Conservation (phyloP, 208 protist genomes). For the Phytomonas sp. region DNA sequence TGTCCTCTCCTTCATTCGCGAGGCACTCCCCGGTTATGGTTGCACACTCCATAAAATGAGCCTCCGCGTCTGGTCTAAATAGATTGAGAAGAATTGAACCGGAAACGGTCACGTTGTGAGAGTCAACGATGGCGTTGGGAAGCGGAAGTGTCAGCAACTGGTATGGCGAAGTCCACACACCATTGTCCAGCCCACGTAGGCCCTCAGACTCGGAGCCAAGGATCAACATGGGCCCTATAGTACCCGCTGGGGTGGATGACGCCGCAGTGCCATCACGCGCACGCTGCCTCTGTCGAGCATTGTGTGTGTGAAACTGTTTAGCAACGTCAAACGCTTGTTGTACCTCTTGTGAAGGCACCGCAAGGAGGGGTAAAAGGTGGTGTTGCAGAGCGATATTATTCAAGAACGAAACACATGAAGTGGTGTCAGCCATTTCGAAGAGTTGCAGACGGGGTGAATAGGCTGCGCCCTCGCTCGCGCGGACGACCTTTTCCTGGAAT, state of each 20-base stretch:
- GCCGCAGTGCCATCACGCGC: neutral
- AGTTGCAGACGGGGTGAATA: conserved; percentile 46
- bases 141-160: conserved; percentile 59
- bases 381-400: conserved; percentile 50
- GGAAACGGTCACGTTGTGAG: conserved; percentile 75
- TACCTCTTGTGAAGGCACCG: conserved; percentile 65
- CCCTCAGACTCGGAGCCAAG: conserved; percentile 74
- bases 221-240: conserved; percentile 56
- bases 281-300: conserved; percentile 13
- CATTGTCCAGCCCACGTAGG: conserved; percentile 27
- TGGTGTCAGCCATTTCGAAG: conserved; percentile 22
- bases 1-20: neutral
- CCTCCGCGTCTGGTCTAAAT: conserved; percentile 43
- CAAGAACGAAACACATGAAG: conserved; percentile 36
- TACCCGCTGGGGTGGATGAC: conserved; percentile 7
- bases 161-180: conserved; percentile 51
- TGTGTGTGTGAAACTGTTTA: conserved; percentile 47
- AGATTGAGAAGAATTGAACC: conserved; percentile 66
- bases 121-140: conserved; percentile 58
- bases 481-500: conserved; percentile 76
- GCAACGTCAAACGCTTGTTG: conserved; percentile 62
- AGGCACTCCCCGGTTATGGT: neutral
- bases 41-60: conserved; percentile 24
- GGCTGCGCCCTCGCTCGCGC: conserved; percentile 68
- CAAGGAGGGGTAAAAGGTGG: conserved; percentile 55